Evolutionary conservation across 2,329 filamentous ascomycete species (phyloP).

Genomic region (Hirsutella rhossiliensis): DNA sequence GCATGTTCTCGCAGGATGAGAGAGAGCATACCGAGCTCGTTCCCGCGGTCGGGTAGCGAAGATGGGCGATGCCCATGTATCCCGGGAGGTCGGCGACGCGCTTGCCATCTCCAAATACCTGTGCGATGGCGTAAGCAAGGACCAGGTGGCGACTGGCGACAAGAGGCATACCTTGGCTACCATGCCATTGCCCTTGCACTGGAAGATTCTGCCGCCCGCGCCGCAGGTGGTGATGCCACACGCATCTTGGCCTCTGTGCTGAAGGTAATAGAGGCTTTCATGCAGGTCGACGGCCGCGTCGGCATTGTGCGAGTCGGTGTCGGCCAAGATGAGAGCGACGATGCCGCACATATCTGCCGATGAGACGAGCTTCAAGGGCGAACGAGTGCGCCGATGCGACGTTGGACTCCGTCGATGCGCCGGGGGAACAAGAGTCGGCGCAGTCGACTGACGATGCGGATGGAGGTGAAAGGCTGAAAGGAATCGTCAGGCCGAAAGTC

Average conservation of each 20-base stretch:
- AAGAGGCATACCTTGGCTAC: constrained; percentile 18
- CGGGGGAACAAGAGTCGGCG: too few relatives aligned
- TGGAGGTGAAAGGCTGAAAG: too few relatives aligned
- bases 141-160: constrained; percentile 13
- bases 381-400: too few relatives aligned
- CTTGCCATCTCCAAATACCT: constrained; percentile 69
- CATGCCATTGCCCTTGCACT: constrained; percentile 86
- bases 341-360: constrained; percentile 1
- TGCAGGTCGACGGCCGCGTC: constrained; percentile 54
- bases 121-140: background rate
- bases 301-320: constrained; percentile 1
- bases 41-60: constrained; percentile 83
- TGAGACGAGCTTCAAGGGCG: too few relatives aligned
- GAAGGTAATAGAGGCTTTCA: constrained; percentile 60
- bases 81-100: constrained; percentile 50
- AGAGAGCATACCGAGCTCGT: constrained; percentile 42
- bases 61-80: constrained; percentile 71
- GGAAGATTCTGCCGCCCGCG: constrained; percentile 65
- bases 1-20: background rate
- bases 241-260: constrained; percentile 69
- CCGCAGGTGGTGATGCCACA: constrained; percentile 69
- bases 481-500: too few relatives aligned
- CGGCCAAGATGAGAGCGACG: constrained; percentile 1
- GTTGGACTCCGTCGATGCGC: too few relatives aligned
- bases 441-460: too few relatives aligned